phyloP scores from a whole-genome alignment of 768 basidiomycete species.

The Brasilioporus rufonigricans region DNA sequence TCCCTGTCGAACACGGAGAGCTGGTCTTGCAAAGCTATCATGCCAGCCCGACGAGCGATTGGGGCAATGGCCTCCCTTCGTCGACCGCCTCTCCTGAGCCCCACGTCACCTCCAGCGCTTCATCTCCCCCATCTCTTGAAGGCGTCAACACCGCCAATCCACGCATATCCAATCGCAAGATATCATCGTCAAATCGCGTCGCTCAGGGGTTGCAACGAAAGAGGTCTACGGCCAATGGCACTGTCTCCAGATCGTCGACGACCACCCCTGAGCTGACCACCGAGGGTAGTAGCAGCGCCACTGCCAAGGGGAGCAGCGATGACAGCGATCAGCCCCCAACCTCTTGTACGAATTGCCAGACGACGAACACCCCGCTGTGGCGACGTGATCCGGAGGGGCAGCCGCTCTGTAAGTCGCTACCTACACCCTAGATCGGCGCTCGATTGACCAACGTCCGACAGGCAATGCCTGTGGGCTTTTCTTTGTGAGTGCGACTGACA shows the following conservation, averaged over 20 bases:
- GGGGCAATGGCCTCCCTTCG: constrained; percentile 71
- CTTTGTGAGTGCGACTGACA: constrained; percentile 59
- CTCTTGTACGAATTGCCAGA: constrained; percentile 91
- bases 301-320: constrained; percentile 47
- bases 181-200: constrained; percentile 61
- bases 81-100: constrained; percentile 75
- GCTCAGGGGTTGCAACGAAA: constrained; percentile 55
- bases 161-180: constrained; percentile 49
- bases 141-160: constrained; percentile 33
- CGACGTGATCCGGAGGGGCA: constrained; percentile 90
- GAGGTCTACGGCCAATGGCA: constrained; percentile 37
- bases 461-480: constrained; percentile 93
- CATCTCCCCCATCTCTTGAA: constrained; percentile 70
- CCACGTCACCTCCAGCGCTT: constrained; percentile 64
- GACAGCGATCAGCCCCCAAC: constrained; percentile 75
- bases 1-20: constrained; percentile 43
- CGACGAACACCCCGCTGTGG: constrained; percentile 94
- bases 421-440: constrained; percentile 8
- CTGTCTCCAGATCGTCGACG: constrained; percentile 48
- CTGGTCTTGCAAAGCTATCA: constrained; percentile 53
- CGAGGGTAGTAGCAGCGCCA: constrained; percentile 29
- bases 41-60: constrained; percentile 80
- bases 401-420: constrained; percentile 67
- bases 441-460: constrained; percentile 28
- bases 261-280: constrained; percentile 63